A percentile compares a stretch with the other conserved stretches of the same genome.
These are phyloP conservation scores for Myrica gale DNA, from an alignment of 306 rosid genomes.

Conservation along the genomic window DNA sequence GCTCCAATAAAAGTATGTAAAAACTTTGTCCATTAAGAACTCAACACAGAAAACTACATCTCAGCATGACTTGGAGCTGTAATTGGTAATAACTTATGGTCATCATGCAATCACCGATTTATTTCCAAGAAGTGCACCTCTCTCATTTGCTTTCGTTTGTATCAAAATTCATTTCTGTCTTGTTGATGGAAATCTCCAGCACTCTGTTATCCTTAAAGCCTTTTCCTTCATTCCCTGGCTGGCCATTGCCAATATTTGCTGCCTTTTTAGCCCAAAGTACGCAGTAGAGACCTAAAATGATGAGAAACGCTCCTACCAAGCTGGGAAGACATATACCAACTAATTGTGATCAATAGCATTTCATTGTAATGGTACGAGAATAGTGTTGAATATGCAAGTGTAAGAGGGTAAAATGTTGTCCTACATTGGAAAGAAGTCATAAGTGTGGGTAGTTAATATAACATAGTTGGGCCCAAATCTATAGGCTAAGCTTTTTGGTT, in stretches of 20 bases:
- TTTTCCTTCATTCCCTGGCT: background rate
- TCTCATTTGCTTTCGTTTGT: slow-evolving; percentile 1
- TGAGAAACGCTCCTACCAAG: slow-evolving; percentile 34
- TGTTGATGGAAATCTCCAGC: slow-evolving; percentile 19
- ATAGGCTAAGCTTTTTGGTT: no score
- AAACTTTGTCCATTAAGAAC: no score
- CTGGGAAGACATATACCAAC: background rate
- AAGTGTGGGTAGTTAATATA: no score
- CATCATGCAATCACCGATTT: background rate
- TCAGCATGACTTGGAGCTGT: background rate
- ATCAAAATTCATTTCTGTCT: slow-evolving; percentile 7
- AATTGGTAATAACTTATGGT: background rate
- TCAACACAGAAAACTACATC: background rate
- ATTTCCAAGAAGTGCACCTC: background rate
- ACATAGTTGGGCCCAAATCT: no score
- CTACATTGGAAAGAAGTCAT: no score
- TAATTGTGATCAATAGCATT: background rate
- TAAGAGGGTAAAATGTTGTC: background rate
- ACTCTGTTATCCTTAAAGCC: background rate
- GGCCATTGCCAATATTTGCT: slow-evolving; percentile 1
- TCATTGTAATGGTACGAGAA: background rate
- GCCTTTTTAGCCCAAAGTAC: slow-evolving; percentile 38
- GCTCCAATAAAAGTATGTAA: no score
- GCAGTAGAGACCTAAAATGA: slow-evolving; percentile 31
- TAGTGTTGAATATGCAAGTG: no score